Evolutionary conservation across 768 basidiomycete species (phyloP).

Genomic region (Rhodosporidiobolus sp.): DNA sequence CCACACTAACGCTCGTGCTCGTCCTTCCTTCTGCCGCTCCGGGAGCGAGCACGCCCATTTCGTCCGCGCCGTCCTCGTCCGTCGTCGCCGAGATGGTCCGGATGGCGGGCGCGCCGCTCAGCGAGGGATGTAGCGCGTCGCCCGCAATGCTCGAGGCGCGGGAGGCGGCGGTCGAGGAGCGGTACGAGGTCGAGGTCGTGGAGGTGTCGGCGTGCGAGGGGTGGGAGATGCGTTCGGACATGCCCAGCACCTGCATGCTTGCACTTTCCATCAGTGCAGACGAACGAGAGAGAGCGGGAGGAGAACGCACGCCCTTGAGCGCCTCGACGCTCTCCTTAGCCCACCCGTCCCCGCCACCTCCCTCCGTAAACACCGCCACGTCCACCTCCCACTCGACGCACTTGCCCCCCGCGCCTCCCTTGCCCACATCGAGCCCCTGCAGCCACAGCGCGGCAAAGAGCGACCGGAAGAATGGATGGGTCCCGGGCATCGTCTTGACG

Average conservation of each 20-base stretch:
- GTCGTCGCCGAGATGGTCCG: not conserved
- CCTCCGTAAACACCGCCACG: slow-evolving; percentile 37
- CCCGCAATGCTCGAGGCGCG: not conserved
- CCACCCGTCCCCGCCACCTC: slow-evolving; percentile 31
- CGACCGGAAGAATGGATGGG: slow-evolving; percentile 35
- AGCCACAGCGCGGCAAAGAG: slow-evolving; percentile 31
- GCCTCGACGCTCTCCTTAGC: slow-evolving; percentile 26
- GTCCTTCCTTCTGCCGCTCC: not conserved
- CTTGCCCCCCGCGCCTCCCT: slow-evolving; percentile 30
- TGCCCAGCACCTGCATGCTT: slow-evolving; percentile 31
- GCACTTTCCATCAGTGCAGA: not conserved
- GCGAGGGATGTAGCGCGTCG: not conserved
- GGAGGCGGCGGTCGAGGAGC: slow-evolving; percentile 4
- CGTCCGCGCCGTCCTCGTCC: not conserved
- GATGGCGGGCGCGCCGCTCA: not conserved
- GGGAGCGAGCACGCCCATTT: not conserved
- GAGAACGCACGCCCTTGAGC: slow-evolving; percentile 34
- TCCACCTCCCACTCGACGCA: slow-evolving; percentile 41
- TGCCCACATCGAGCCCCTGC: slow-evolving; percentile 14
- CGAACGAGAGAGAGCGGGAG: not conserved
- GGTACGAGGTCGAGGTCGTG: slow-evolving; percentile 10
- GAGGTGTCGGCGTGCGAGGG: slow-evolving; percentile 8
- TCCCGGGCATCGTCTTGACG: slow-evolving; percentile 22
- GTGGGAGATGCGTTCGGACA: slow-evolving; percentile 24
- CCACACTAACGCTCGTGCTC: not conserved